phyloP scores from a whole-genome alignment of 805 yeast species.

The Cephaloascus fragrans region DNA sequence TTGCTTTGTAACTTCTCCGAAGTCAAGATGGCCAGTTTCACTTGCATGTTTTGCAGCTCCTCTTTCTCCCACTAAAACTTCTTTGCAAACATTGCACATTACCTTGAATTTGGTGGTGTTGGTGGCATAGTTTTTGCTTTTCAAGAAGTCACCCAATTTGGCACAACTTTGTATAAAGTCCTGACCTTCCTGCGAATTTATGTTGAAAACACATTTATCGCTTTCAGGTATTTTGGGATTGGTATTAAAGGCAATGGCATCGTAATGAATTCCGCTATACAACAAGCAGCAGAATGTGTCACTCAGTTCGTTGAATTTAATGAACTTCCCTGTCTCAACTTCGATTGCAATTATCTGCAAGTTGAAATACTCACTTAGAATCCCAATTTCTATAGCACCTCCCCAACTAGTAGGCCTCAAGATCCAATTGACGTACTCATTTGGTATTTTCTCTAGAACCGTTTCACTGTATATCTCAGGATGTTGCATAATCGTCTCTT shows the following conservation, averaged over 20 bases:
- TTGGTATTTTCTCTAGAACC: conserved; percentile 40
- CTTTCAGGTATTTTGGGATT: conserved; percentile 12
- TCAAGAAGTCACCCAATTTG: conserved; percentile 33
- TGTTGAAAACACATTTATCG: conserved; percentile 34
- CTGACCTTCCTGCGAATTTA: conserved; percentile 16
- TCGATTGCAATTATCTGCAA: conserved; percentile 53
- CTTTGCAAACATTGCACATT: conserved; percentile 47
- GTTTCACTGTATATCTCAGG: conserved; percentile 39
- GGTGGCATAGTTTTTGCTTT: conserved; percentile 47
- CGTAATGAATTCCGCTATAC: conserved; percentile 71
- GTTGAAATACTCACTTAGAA: conserved; percentile 41
- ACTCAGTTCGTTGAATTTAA: conserved; percentile 37
- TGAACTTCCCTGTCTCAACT: conserved; percentile 49
- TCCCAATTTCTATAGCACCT: conserved; percentile 70
- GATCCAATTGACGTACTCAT: conserved; percentile 55
- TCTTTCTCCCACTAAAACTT: conserved; percentile 47
- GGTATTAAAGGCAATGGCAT: conserved; percentile 37
- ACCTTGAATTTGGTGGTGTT: conserved; percentile 53
- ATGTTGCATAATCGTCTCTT: conserved; percentile 29
- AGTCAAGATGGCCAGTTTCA: conserved; percentile 47
- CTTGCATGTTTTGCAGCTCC: conserved; percentile 59
- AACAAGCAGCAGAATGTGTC: conserved; percentile 39
- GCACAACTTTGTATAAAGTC: conserved; percentile 25
- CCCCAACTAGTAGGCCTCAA: conserved; percentile 60
- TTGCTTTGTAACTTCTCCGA: conserved; percentile 40